Evolutionary conservation across 2,329 filamentous ascomycete species (phyloP).

Genomic region (Scedosporium minutisporum): DNA sequence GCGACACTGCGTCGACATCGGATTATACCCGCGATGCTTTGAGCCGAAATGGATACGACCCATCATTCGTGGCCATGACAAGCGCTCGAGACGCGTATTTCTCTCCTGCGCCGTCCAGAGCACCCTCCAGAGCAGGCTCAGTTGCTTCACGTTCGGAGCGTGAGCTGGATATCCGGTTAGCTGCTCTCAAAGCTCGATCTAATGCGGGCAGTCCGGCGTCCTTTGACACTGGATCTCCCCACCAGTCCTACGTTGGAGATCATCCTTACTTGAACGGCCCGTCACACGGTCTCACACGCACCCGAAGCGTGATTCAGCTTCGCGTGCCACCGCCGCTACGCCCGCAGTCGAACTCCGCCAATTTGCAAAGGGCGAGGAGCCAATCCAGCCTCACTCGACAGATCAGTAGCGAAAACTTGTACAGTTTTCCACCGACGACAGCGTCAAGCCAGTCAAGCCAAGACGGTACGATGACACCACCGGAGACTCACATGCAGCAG

Average conservation of each 20-base stretch:
- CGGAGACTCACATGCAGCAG: slow-evolving; percentile 17
- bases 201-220: slow-evolving; percentile 4
- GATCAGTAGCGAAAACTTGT: slow-evolving; percentile 13
- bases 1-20: not conserved
- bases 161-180: not conserved
- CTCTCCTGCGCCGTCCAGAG: slow-evolving; percentile 1
- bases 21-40: slow-evolving; percentile 4
- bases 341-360: slow-evolving; percentile 24
- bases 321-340: slow-evolving; percentile 18
- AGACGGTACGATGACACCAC: slow-evolving; percentile 11
- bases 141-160: not conserved
- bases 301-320: slow-evolving; percentile 19
- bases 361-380: slow-evolving; percentile 10
- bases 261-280: slow-evolving; percentile 14
- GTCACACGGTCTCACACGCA: slow-evolving; percentile 34
- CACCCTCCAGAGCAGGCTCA: slow-evolving; percentile 1
- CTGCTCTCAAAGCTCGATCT: not conserved
- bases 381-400: slow-evolving; percentile 10
- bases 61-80: slow-evolving; percentile 5
- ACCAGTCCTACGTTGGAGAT: slow-evolving; percentile 1
- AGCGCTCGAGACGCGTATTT: slow-evolving; percentile 6
- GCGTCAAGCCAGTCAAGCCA: slow-evolving; percentile 3
- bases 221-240: slow-evolving; percentile 8
- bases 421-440: slow-evolving; percentile 13
- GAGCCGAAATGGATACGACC: slow-evolving; percentile 5